A percentile compares a stretch with the other conserved stretches of the same genome.
phyloP scores from a whole-genome alignment of 352 stramenopile species.

The Globisporangium parvum region DNA sequence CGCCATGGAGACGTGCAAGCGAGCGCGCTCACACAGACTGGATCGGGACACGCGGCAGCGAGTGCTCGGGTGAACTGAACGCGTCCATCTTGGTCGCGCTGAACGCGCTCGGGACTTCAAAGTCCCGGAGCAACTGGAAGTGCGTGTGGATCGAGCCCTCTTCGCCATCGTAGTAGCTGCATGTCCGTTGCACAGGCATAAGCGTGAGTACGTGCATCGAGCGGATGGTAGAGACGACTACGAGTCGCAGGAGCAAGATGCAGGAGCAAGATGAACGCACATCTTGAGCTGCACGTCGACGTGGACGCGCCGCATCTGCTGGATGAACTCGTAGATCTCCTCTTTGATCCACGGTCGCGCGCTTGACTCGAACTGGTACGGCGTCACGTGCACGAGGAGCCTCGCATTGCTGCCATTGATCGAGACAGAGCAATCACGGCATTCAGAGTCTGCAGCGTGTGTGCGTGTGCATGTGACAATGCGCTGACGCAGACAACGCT shows the following conservation, averaged over 20 bases:
- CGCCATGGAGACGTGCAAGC: neutral
- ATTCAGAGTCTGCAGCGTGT: neutral
- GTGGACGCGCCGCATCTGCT: slow-evolving; percentile 24
- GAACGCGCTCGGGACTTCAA: slow-evolving; percentile 20
- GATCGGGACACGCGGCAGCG: slow-evolving; percentile 26
- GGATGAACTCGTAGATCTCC: slow-evolving; percentile 40
- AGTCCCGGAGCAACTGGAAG: slow-evolving; percentile 36
- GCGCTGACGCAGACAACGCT: neutral
- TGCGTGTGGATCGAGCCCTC: slow-evolving; percentile 25
- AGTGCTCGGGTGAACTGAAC: slow-evolving; percentile 26
- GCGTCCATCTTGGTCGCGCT: slow-evolving; percentile 5
- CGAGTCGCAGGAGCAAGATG: neutral
- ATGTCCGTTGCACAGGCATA: too few species aligned
- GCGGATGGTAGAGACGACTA: too few species aligned
- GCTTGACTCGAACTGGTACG: slow-evolving; percentile 45
- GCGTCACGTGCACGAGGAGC: slow-evolving; percentile 58
- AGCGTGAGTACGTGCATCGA: neutral
- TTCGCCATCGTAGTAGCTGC: slow-evolving; percentile 34
- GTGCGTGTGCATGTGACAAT: too few species aligned
- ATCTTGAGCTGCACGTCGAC: slow-evolving; percentile 33
- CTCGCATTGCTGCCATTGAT: slow-evolving; percentile 20
- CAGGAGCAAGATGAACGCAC: slow-evolving; percentile 15
- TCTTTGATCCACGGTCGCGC: slow-evolving; percentile 49
- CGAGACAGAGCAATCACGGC: slow-evolving; percentile 1
- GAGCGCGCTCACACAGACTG: slow-evolving; percentile 2